phyloP scores from a whole-genome alignment of 2,329 filamentous ascomycete genomes.

The Phialocephala sp. region DNA sequence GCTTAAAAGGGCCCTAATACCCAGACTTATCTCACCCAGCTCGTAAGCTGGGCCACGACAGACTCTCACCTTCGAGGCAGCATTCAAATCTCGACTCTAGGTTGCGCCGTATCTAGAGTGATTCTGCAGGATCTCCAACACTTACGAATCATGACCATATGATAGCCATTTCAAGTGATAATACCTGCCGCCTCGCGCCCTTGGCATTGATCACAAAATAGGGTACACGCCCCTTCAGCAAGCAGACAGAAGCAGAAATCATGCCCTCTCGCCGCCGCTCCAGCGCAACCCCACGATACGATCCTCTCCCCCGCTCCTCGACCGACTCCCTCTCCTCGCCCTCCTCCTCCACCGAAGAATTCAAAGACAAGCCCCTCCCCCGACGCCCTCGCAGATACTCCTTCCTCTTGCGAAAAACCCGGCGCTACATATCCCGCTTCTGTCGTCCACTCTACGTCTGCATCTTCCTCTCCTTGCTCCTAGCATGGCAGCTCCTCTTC shows the following conservation, averaged over 20 bases:
- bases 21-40: too few relatives aligned
- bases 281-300: slow-evolving; percentile 7
- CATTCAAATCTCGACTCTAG: background rate
- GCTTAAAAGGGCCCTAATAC: too few relatives aligned
- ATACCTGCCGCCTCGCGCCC: background rate
- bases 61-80: background rate
- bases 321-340: slow-evolving; percentile 20
- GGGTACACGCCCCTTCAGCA: background rate
- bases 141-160: background rate
- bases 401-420: slow-evolving; percentile 27
- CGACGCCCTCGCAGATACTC: slow-evolving; percentile 17
- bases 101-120: background rate
- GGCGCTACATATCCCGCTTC: slow-evolving; percentile 14
- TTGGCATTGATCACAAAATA: background rate
- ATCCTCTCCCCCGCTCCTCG: slow-evolving; percentile 22
- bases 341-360: slow-evolving; percentile 20
- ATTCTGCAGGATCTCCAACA: background rate
- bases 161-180: background rate
- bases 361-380: slow-evolving; percentile 35
- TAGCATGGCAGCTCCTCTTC: slow-evolving; percentile 40
- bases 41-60: too few relatives aligned
- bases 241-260: background rate
- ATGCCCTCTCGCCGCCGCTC: background rate
- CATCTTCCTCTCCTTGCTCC: slow-evolving; percentile 30
- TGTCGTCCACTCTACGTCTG: slow-evolving; percentile 38